phyloP scores from a whole-genome alignment of 148 eudicot species.

The Nepenthes gracilis region DNA sequence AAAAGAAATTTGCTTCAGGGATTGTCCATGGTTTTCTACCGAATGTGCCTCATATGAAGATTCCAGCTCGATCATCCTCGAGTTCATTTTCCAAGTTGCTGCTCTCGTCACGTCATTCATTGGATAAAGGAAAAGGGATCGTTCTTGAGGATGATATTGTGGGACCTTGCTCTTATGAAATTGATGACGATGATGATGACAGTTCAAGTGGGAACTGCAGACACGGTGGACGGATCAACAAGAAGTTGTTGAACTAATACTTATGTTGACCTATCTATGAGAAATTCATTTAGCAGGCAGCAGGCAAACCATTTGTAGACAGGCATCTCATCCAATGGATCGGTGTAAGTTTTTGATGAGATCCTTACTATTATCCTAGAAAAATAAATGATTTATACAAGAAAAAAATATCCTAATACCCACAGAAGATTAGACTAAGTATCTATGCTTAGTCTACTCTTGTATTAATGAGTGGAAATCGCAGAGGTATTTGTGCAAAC shows the following conservation, averaged over 20 bases:
- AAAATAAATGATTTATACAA: no score
- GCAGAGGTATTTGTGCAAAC: no score
- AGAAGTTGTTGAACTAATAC: constrained; percentile 31
- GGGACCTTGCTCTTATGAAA: constrained; percentile 23
- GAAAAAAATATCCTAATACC: no score
- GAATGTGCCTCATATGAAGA: constrained; percentile 26
- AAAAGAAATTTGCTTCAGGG: constrained; percentile 72
- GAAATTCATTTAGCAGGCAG: constrained; percentile 10
- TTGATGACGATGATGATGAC: constrained; percentile 9
- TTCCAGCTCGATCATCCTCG: constrained; percentile 36
- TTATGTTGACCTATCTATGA: constrained; percentile 32
- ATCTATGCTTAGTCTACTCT: no score
- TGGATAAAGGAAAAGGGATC: constrained; percentile 44
- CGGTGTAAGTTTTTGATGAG: no score
- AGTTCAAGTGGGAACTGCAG: constrained; percentile 16
- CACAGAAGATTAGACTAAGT: no score
- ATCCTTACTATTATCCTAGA: no score
- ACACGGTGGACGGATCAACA: constrained; percentile 16
- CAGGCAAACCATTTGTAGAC: constrained; percentile 4
- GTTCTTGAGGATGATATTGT: constrained; percentile 21
- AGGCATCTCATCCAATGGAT: not conserved
- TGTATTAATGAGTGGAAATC: no score
- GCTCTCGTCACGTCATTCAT: constrained; percentile 35
- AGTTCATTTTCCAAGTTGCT: constrained; percentile 56
- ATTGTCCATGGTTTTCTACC: constrained; percentile 42